These are phyloP conservation scores for Panicum miliaceum DNA, from an alignment of 176 grass and related monocot genomes.

Conservation along the genomic window DNA sequence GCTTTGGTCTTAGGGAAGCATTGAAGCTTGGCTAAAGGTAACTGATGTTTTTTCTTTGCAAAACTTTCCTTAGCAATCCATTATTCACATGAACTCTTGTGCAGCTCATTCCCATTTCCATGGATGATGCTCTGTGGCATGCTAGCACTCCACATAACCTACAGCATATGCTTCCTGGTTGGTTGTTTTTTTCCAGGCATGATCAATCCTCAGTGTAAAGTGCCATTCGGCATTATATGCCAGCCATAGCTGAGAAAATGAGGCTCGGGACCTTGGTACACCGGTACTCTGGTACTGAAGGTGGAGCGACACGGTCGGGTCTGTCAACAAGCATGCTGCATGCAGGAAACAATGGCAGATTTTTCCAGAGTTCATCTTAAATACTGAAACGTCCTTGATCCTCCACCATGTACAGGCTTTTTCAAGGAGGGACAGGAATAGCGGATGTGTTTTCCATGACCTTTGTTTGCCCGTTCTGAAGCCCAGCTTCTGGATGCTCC, in stretches of 20 bases:
- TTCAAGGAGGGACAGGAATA: not conserved
- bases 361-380: not conserved
- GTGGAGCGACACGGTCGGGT: not conserved
- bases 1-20: conserved; percentile 93
- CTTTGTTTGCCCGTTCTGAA: conserved; percentile 2
- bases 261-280: not conserved
- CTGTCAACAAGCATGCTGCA: not conserved
- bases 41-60: conserved; percentile 18
- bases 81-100: not conserved
- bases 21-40: conserved; percentile 77
- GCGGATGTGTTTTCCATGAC: not conserved
- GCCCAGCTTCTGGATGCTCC: not conserved
- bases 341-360: not conserved
- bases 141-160: not conserved
- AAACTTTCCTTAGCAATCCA: conserved; percentile 6
- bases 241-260: not conserved
- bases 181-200: conserved; percentile 11
- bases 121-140: conserved; percentile 1
- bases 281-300: not conserved
- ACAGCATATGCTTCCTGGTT: not conserved
- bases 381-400: not conserved
- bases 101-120: not conserved
- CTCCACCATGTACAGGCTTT: conserved; percentile 15
- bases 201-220: not conserved
- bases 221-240: not conserved